phyloP scores from a whole-genome alignment of 352 stramenopile species.

The Globisporangium mamillatum region DNA sequence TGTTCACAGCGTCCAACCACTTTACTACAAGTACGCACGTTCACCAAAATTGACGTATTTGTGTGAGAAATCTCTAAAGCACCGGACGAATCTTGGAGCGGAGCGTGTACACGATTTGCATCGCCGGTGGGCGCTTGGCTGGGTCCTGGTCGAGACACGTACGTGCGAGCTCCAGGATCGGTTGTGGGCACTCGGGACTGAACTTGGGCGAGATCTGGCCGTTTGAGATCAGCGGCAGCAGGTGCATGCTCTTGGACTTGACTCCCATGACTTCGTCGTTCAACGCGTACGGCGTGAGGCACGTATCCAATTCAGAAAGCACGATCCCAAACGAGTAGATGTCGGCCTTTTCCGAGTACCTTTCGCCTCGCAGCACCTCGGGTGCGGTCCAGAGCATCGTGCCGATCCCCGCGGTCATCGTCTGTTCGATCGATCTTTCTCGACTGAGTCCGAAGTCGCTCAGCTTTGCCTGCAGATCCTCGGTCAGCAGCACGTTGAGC shows the following conservation, averaged over 20 bases:
- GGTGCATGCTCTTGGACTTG: conserved; percentile 26
- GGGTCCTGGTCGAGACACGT: conserved; percentile 39
- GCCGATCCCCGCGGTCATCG: conserved; percentile 37
- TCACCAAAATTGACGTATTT: neutral
- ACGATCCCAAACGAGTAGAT: conserved; percentile 38
- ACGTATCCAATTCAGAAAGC: conserved; percentile 33
- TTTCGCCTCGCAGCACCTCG: conserved; percentile 44
- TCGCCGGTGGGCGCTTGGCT: conserved; percentile 35
- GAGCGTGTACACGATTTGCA: conserved; percentile 46
- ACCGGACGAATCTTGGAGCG: conserved; percentile 41
- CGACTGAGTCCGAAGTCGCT: conserved; percentile 47
- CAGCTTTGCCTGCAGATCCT: conserved; percentile 45
- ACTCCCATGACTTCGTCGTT: conserved; percentile 15
- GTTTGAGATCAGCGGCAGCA: conserved; percentile 30
- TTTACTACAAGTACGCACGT: no score
- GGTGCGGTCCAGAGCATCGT: conserved; percentile 47
- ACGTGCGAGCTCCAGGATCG: conserved; percentile 32
- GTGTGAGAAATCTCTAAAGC: conserved; percentile 16
- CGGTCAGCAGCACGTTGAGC: conserved; percentile 41
- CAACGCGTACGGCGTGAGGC: conserved; percentile 30
- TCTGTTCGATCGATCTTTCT: conserved; percentile 33
- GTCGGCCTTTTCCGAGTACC: conserved; percentile 37
- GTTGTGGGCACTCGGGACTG: conserved; percentile 32
- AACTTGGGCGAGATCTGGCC: conserved; percentile 33
- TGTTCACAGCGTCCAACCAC: neutral